A percentile compares a stretch with the other conserved stretches of the same genome.
phyloP scores from a whole-genome alignment of 257 asterid species.

The Forsythia viridissima region DNA sequence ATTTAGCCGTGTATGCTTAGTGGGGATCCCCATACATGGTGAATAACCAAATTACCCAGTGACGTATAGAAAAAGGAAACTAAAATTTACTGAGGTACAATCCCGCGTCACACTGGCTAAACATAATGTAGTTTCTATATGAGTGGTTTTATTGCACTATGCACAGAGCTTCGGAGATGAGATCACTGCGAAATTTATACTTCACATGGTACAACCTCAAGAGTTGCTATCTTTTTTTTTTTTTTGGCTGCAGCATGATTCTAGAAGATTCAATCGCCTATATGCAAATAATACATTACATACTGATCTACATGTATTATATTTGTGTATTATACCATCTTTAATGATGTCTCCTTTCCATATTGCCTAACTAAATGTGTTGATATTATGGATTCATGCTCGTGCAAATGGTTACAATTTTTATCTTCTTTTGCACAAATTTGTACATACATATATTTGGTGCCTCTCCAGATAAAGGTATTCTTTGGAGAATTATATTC shows the following conservation, averaged over 20 bases:
- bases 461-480: neutral
- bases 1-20: neutral
- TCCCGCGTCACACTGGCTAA: neutral
- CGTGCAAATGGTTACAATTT: neutral
- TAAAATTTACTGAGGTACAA: neutral
- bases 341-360: neutral
- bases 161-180: neutral
- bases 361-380: neutral
- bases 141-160: neutral
- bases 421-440: neutral
- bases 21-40: neutral
- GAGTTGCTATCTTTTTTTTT: no score
- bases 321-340: neutral
- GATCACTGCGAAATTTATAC: neutral
- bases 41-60: neutral
- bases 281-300: neutral
- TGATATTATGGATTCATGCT: neutral
- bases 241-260: neutral
- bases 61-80: neutral
- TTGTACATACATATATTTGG: neutral
- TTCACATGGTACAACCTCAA: neutral
- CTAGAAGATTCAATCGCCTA: neutral
- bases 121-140: neutral
- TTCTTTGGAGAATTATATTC: neutral
- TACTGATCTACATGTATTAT: neutral